These are phyloP conservation scores for Nicotiana tabacum DNA, from an alignment of 257 asterid genomes.

Conservation along the genomic window DNA sequence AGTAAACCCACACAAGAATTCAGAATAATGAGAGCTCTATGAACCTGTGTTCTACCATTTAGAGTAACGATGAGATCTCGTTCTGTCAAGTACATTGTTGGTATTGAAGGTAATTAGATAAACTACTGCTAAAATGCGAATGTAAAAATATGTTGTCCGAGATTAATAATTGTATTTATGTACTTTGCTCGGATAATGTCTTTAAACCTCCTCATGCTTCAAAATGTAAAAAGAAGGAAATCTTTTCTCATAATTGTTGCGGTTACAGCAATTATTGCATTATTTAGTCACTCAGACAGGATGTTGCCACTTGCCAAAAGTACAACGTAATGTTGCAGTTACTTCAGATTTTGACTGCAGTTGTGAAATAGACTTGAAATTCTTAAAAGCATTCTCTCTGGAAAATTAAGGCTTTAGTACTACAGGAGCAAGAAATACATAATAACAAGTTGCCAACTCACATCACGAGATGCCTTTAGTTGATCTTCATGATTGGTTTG, in stretches of 20 bases:
- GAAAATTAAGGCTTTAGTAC: neutral
- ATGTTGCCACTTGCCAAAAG: neutral
- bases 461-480: slow-evolving; percentile 97
- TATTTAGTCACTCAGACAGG: neutral
- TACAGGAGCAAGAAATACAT: neutral
- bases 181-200: neutral
- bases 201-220: neutral
- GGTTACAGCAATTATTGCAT: neutral
- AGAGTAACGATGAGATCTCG: neutral
- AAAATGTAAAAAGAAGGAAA: too few relatives aligned
- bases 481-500: slow-evolving; percentile 66
- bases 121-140: neutral
- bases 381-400: neutral
- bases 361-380: neutral
- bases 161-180: neutral
- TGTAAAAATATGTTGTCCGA: neutral
- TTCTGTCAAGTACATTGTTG: neutral
- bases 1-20: neutral
- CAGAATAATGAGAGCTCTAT: neutral
- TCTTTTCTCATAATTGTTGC: neutral
- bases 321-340: neutral
- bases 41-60: neutral
- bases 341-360: neutral
- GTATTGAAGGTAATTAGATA: neutral
- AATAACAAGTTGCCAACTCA: slow-evolving; percentile 57